phyloP scores from a whole-genome alignment of 257 asterid genomes.

The Fraxinus excelsior region DNA sequence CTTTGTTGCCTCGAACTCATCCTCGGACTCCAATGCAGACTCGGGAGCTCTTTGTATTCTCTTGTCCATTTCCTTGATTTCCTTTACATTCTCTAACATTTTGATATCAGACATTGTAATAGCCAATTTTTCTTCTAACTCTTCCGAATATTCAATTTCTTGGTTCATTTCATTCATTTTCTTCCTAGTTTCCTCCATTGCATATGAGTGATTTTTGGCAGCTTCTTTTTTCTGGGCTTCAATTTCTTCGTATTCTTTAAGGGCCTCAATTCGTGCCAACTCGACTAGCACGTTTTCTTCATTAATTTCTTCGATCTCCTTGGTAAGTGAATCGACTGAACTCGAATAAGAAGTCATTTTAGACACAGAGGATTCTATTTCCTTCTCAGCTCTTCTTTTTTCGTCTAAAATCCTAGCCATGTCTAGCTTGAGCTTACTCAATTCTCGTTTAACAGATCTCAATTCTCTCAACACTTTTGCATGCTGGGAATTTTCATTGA shows the following conservation, averaged over 20 bases:
- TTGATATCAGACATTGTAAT: slow-evolving; percentile 53
- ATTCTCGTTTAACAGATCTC: slow-evolving; percentile 57
- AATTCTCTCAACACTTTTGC: slow-evolving; percentile 53
- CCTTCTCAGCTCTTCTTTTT: slow-evolving; percentile 59
- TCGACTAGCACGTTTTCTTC: slow-evolving; percentile 90
- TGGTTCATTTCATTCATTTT: slow-evolving; percentile 35
- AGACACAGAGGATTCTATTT: slow-evolving; percentile 34
- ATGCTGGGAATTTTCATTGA: slow-evolving; percentile 31
- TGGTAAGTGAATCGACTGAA: slow-evolving; percentile 45
- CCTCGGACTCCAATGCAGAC: slow-evolving; percentile 34
- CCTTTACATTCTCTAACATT: slow-evolving; percentile 53
- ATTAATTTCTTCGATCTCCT: slow-evolving; percentile 60
- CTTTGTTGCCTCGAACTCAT: slow-evolving; percentile 57
- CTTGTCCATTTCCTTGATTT: slow-evolving; percentile 44
- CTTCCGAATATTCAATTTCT: slow-evolving; percentile 45
- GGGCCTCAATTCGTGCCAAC: slow-evolving; percentile 84
- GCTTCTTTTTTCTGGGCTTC: slow-evolving; percentile 52
- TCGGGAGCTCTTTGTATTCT: slow-evolving; percentile 23
- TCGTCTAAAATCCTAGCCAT: slow-evolving; percentile 69
- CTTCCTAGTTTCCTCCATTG: slow-evolving; percentile 45
- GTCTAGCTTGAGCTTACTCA: slow-evolving; percentile 71
- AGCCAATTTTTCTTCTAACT: slow-evolving; percentile 49
- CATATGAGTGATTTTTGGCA: slow-evolving; percentile 39
- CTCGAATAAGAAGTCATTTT: slow-evolving; percentile 36
- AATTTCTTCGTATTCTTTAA: slow-evolving; percentile 60